Evolutionary conservation across 345 rosid genomes (phyloP), one percentile per base, ranked within the genome.

Genomic region (Gynandropsis gynandra): DNA sequence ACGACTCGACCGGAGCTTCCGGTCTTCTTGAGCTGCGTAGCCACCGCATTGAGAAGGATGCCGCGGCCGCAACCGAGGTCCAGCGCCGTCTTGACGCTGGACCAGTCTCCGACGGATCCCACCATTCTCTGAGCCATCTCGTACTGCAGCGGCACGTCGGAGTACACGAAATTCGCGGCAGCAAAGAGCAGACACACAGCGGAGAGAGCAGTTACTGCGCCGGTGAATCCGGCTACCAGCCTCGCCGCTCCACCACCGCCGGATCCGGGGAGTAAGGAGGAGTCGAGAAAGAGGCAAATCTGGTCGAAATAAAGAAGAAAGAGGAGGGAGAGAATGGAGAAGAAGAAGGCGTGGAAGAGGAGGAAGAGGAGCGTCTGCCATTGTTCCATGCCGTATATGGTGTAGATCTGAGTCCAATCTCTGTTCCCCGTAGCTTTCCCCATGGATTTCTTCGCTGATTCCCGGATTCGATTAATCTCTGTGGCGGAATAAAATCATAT

Each of bases 1-100:
- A 87, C 98, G 31, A 92, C 90, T 50, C 95, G 90, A 45, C 98
- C 98, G 5, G 88, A 87, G 38, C 98, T 92, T 0, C 98, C 95
- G 3, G 89, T 77, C 54, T 92, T 92, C 69, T 92, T 92, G 17
- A 92, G 74, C 89, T 90, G 95, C 1, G 85, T 87, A 17, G 98
- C 98, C 62, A 90, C 98, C 50, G 87, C 64, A 61, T 90, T 90
- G 58, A 90, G 82, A 46, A 90, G 59, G 40, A 90, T 87, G 50
- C 98, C 98, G 1, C 93, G 77, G 14, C 98, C 98, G 37, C 96
- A 90, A 0, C 98, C 98, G 9, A 90, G 74, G 65, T 90, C 98
- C 8, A 90, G 87, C 9, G 96, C 98, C 15, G 76, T 70, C 66
- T 75, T 87, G 58, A 90, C 96, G 10, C 76, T 68, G 1, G 98